These are phyloP conservation scores for Phytophthora melonis DNA, from an alignment of 352 stramenopile genomes.

Conservation along the genomic window DNA sequence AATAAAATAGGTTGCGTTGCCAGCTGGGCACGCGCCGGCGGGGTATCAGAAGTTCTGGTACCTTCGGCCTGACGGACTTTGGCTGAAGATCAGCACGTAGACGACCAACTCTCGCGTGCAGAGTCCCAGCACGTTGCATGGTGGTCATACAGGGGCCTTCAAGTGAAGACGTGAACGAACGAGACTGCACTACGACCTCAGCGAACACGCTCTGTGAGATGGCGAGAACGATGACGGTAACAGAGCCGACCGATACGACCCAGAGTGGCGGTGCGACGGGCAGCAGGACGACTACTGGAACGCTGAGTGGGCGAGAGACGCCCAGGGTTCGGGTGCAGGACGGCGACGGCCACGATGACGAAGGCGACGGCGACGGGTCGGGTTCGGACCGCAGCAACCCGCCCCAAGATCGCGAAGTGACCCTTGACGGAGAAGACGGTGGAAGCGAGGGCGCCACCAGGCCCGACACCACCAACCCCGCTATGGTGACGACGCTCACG, in stretches of 20 bases:
- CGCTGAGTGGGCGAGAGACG: not conserved
- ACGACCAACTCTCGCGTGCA: not conserved
- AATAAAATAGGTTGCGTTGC: not conserved
- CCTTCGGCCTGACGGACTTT: not conserved
- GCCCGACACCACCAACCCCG: not conserved
- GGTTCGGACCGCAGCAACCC: not conserved
- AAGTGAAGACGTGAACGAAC: not conserved
- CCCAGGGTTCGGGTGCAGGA: not conserved
- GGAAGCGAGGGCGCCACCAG: not conserved
- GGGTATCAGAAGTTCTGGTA: not conserved
- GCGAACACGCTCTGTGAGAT: not conserved
- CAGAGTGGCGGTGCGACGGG: not conserved
- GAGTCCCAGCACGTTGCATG: not conserved
- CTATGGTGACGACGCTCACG: not conserved
- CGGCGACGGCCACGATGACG: not conserved
- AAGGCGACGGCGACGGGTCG: not conserved
- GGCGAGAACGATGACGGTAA: not conserved
- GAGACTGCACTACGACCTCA: not conserved
- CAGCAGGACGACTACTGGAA: not conserved
- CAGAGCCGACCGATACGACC: not conserved
- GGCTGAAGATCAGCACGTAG: not conserved
- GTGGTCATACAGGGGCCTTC: constrained; percentile 1
- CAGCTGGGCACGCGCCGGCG: not conserved
- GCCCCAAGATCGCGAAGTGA: not conserved
- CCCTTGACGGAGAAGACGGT: not conserved